These are phyloP conservation scores for Inga leiocalycina DNA, from an alignment of 306 rosid genomes.

Conservation along the genomic window DNA sequence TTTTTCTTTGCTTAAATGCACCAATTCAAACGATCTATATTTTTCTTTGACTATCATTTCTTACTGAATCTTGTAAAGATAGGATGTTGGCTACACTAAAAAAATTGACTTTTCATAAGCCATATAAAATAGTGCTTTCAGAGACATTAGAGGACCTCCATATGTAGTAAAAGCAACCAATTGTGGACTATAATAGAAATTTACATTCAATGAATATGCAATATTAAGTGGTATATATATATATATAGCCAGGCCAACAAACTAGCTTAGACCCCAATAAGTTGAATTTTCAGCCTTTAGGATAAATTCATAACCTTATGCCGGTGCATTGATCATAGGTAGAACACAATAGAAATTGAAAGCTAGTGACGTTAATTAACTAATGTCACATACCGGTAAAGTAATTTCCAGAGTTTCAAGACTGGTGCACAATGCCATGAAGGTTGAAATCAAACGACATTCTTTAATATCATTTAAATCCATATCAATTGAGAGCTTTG, in stretches of 20 bases:
- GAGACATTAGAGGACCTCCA: not conserved
- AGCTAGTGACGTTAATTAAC: not conserved
- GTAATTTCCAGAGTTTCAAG: constrained; percentile 17
- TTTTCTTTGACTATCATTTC: too few species aligned
- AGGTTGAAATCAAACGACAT: not conserved
- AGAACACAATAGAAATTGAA: not conserved
- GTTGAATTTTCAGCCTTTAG: not conserved
- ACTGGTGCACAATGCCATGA: not conserved
- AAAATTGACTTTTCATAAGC: not conserved
- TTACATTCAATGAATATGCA: not conserved
- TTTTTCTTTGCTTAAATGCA: too few species aligned
- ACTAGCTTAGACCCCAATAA: not conserved
- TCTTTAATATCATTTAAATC: constrained; percentile 17
- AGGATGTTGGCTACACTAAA: not conserved
- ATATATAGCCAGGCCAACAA: not conserved
- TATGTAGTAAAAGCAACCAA: not conserved
- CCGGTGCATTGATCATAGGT: not conserved
- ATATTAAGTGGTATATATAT: not conserved
- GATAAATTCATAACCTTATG: not conserved
- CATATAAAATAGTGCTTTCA: not conserved
- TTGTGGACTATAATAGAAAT: not conserved
- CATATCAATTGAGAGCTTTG: constrained; percentile 25
- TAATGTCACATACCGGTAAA: constrained; percentile 25
- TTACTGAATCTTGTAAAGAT: too few species aligned
- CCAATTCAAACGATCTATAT: too few species aligned